phyloP scores from a whole-genome alignment of 2,329 filamentous ascomycete species.

The Trichophaea hybrida region DNA sequence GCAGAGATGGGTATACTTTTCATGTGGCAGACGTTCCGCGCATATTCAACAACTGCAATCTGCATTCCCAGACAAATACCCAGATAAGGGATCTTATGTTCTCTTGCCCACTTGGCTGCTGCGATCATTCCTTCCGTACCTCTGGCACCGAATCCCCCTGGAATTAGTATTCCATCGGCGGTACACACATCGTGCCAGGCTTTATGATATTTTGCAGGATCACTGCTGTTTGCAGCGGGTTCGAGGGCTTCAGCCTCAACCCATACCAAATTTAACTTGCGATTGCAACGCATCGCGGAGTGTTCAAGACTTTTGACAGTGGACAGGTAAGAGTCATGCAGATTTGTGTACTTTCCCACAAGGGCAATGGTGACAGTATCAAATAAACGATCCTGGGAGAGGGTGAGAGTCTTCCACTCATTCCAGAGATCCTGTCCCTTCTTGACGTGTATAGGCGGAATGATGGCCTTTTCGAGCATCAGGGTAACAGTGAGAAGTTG shows the following conservation, averaged over 20 bases:
- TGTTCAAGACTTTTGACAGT: constrained; percentile 83
- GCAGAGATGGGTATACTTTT: constrained; percentile 24
- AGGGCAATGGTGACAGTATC: constrained; percentile 67
- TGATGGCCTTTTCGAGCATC: constrained; percentile 44
- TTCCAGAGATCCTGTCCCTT: constrained; percentile 60
- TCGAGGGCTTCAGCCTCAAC: constrained; percentile 80
- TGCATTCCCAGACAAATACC: constrained; percentile 91
- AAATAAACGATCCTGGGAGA: constrained; percentile 49
- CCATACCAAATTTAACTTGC: constrained; percentile 67
- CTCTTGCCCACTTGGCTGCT: constrained; percentile 73
- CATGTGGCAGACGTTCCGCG: constrained; percentile 58
- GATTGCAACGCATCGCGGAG: constrained; percentile 69
- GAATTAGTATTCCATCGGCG: constrained; percentile 53
- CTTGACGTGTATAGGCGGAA: constrained; percentile 41
- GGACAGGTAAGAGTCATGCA: constrained; percentile 74
- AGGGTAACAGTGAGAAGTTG: constrained; percentile 51
- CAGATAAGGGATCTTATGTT: constrained; percentile 65
- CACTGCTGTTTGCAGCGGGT: constrained; percentile 42
- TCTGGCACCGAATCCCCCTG: constrained; percentile 66
- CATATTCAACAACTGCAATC: constrained; percentile 78
- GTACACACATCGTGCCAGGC: constrained; percentile 70
- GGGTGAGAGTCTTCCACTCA: constrained; percentile 60
- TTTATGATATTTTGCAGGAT: constrained; percentile 64
- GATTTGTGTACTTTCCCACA: constrained; percentile 79
- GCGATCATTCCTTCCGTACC: constrained; percentile 84